phyloP scores from a whole-genome alignment of 179 eudicot species.

The Drosera spatulata region DNA sequence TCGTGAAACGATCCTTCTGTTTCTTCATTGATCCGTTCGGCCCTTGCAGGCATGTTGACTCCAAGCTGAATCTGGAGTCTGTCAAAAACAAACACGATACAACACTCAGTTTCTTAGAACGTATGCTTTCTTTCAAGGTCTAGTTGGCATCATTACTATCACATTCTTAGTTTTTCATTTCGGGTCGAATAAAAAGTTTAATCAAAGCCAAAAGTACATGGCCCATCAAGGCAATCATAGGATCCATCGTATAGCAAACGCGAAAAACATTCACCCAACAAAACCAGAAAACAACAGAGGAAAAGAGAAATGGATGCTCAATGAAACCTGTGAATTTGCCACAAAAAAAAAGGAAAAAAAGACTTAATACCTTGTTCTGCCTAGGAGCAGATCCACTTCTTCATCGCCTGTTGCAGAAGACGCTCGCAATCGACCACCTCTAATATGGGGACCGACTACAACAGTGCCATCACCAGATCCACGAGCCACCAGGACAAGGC shows the following conservation, averaged over 20 bases:
- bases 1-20: constrained; percentile 39
- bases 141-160: too few relatives aligned
- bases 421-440: constrained; percentile 81
- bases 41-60: constrained; percentile 98
- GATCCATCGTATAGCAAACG: too few relatives aligned
- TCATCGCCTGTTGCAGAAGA: constrained; percentile 78
- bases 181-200: too few relatives aligned
- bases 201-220: too few relatives aligned
- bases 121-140: background rate
- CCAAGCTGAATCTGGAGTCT: constrained; percentile 97
- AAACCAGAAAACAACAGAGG: background rate
- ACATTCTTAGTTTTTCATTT: too few relatives aligned
- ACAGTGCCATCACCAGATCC: constrained; percentile 57
- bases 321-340: background rate
- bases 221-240: too few relatives aligned
- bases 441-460: constrained; percentile 74
- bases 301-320: background rate
- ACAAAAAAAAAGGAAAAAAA: background rate
- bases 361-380: constrained; percentile 66
- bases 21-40: constrained; percentile 49
- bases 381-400: constrained; percentile 98
- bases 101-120: background rate
- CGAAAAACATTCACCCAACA: too few relatives aligned
- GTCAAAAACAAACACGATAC: background rate
- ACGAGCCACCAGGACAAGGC: constrained; percentile 88